These are phyloP conservation scores for Apiotrichum porosum DNA, from an alignment of 1,284 basidiomycete species.

Conservation along the genomic window DNA sequence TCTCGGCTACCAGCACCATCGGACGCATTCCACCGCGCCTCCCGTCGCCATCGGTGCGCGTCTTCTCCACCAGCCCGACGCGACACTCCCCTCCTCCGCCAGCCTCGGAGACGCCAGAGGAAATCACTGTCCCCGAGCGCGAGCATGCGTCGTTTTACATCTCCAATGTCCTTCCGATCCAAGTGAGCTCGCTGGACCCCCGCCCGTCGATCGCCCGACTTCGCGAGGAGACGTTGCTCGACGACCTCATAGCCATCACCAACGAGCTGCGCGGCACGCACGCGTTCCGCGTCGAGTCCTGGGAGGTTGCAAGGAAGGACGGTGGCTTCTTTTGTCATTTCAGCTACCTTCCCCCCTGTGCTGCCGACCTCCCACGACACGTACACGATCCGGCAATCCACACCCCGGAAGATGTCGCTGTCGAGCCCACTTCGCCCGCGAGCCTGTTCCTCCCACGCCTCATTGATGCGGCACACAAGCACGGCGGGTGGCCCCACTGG, in stretches of 20 bases:
- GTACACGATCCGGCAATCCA: constrained; percentile 14
- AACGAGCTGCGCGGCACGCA: constrained; percentile 28
- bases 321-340: constrained; percentile 78
- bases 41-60: background rate
- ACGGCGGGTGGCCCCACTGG: constrained; percentile 47
- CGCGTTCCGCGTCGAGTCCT: constrained; percentile 43
- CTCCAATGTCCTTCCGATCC: constrained; percentile 47
- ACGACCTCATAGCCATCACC: constrained; percentile 40
- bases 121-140: constrained; percentile 12
- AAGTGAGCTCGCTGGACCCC: constrained; percentile 39
- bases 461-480: constrained; percentile 30
- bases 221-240: constrained; percentile 43
- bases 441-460: constrained; percentile 40
- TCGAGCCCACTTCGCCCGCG: constrained; percentile 26
- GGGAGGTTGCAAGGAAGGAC: constrained; percentile 44
- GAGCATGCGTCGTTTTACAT: constrained; percentile 46
- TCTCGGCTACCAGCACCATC: background rate
- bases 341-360: constrained; percentile 54
- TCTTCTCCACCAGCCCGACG: background rate
- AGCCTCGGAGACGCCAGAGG: no score
- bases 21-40: background rate
- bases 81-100: background rate
- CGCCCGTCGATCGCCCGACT: constrained; percentile 32
- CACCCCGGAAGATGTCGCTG: constrained; percentile 21
- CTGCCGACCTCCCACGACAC: constrained; percentile 18